Evolutionary conservation across 805 yeast species (phyloP).

Genomic region (Wickerhamomyces canadensis): DNA sequence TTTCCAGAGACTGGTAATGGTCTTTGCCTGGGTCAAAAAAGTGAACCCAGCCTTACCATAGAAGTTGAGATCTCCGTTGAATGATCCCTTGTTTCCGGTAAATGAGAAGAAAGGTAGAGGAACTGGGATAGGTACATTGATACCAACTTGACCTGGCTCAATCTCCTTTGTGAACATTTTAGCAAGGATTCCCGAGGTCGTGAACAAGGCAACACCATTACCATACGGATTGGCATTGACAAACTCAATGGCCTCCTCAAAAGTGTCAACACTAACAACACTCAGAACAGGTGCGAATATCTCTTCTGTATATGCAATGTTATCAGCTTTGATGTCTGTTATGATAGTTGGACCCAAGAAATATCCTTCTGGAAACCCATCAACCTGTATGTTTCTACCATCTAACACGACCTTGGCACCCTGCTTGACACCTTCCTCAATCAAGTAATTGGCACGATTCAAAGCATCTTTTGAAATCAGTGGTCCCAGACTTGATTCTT

Average conservation of each 20-base stretch:
- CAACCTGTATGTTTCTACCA: slow-evolving; percentile 48
- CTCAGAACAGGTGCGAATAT: slow-evolving; percentile 71
- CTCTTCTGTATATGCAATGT: slow-evolving; percentile 65
- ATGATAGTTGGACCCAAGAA: slow-evolving; percentile 70
- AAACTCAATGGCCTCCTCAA: slow-evolving; percentile 65
- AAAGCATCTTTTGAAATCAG: slow-evolving; percentile 55
- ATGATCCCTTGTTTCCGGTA: slow-evolving; percentile 71
- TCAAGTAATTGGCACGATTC: slow-evolving; percentile 46
- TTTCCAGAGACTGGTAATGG: slow-evolving; percentile 67
- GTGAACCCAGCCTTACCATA: slow-evolving; percentile 73
- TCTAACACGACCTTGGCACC: slow-evolving; percentile 61
- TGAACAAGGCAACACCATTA: slow-evolving; percentile 67
- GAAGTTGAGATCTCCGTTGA: slow-evolving; percentile 74
- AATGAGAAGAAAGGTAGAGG: slow-evolving; percentile 79
- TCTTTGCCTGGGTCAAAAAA: slow-evolving; percentile 70
- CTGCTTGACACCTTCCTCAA: slow-evolving; percentile 43
- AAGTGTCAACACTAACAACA: slow-evolving; percentile 55
- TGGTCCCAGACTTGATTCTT: slow-evolving; percentile 63
- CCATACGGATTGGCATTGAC: slow-evolving; percentile 62
- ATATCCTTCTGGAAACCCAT: slow-evolving; percentile 54
- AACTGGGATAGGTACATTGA: slow-evolving; percentile 76
- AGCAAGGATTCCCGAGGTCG: slow-evolving; percentile 64
- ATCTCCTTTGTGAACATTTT: slow-evolving; percentile 63
- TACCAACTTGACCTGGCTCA: slow-evolving; percentile 73
- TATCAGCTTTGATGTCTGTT: slow-evolving; percentile 55